Base-by-base conservation (phyloP, 2,329 filamentous ascomycete genomes). In the Sporothrix pseudoabietina region DNA sequence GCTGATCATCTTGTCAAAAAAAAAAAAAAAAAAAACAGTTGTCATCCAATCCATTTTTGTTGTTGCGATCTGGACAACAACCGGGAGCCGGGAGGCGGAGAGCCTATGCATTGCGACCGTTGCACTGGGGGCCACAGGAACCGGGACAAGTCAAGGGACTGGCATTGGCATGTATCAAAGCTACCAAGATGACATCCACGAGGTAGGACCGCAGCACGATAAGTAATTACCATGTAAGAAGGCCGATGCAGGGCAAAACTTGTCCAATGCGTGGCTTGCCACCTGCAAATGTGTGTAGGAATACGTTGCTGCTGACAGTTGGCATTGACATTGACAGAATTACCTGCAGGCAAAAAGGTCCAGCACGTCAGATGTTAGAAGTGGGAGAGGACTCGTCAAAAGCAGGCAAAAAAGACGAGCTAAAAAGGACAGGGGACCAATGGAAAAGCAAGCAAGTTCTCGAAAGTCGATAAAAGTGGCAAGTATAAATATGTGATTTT, bases 61-160 rank as follows among this genome's bases (percentile, higher is more conserved):
- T 44, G 7, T 30, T 57, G 54, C 54, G 6, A 30, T 57, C 26
- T 22, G 22, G 54, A 14, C 54, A 57, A 4, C 19, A 63, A 41
- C 59, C 59, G 59, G 41, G 32, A 57, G 14, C 54, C 54, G 10
- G 54, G 49, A n/a, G 49, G 59, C 59, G 59, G 59, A 41, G 59
- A 41, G 26, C 59, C 26, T 4, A 63, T 41, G 32, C 32, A 41
- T 35, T 22, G 35, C 16, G 59, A 41, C 59, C 32, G 59, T 63
- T 63, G 32, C 59, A 63, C 32, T 22, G 32, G 32, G 57, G 32
- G 32, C 19, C 32, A 41, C 59, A 41, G 35, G 57, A 32, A 61
- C 32, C 8, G 22, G 57, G 19, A 22, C 19, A n/a, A 22, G 52
- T 22, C 8, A 22, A 39, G 59, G 59, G 5, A 2, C 35, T 41